Evolutionary conservation across 345 rosid genomes (phyloP), one percentile per base, ranked within the genome.

Genomic region (Moricandia moricandioides): DNA sequence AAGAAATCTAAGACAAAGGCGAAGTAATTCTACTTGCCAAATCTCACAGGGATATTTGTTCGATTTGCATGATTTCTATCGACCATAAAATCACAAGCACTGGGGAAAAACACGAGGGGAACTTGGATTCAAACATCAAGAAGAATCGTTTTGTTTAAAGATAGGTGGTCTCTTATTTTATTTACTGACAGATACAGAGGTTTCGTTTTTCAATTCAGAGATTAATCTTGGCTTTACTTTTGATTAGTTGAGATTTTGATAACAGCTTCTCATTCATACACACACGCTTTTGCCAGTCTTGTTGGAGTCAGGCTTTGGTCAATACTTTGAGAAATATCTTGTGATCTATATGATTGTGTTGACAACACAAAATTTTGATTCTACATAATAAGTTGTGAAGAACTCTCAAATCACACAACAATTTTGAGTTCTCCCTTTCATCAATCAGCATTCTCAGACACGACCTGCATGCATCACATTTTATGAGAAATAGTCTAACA

Each of bases 1-100:
- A 76, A 79, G 82, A 81, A 86, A 81, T 72, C 86, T 69, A 80
- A 83, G 71, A 14, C 74, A 10, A 79, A 79, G 71, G 75, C 79
- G 2, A 74, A 74, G 58, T 79, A 40, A 78, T 39, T 60, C 63
- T 61, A 4, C 61, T 59, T 14, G 61, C 67, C 0, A 8, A 45
- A 4, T 26, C 17, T 34, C 55, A 11, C 29, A 24, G 6, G 55
- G 21, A 37, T 33, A 65, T 65, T 35, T 14, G n/a, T 77, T 34
- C n/a, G 11, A 16, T 49, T 62, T 21, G 61, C 61, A 49, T 31
- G 35, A 33, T 62, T 62, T 62, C 67, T 70, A 26, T 57, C 39
- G 68, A 51, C 58, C 51, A 47, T 13, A 74, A 26, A 47, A 24
- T 39, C 70, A 67, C 67, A 59, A 51, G 58, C 68, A 65, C 34